Conservation (phyloP, 768 basidiomycete species). For the Sporobolomyces roseus region DNA sequence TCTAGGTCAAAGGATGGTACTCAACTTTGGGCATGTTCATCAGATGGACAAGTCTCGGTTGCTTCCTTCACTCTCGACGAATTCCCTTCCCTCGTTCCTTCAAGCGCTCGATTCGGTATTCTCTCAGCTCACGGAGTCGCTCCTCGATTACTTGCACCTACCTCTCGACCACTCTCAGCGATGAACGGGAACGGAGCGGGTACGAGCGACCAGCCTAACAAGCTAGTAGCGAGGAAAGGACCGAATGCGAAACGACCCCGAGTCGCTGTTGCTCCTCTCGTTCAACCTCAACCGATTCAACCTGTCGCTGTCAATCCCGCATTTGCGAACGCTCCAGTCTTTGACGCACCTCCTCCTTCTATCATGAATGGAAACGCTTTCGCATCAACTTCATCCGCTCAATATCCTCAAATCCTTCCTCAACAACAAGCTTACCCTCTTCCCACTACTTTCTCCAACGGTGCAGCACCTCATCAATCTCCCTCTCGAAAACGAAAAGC, state of each 20-base stretch:
- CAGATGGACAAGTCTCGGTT: slow-evolving; percentile 55
- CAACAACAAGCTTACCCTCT: background rate
- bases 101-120: slow-evolving; percentile 51
- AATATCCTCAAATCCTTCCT: background rate
- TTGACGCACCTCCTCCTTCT: slow-evolving; percentile 2
- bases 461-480: background rate
- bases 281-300: background rate
- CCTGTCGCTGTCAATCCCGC: background rate
- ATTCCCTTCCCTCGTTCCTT: slow-evolving; percentile 42
- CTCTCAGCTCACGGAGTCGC: slow-evolving; percentile 46
- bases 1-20: background rate
- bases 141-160: slow-evolving; percentile 2
- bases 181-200: slow-evolving; percentile 8
- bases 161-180: slow-evolving; percentile 5
- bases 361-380: background rate
- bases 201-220: slow-evolving; percentile 27
- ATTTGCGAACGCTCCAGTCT: slow-evolving; percentile 9
- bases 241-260: slow-evolving; percentile 36
- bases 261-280: background rate
- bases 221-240: slow-evolving; percentile 38
- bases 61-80: slow-evolving; percentile 1
- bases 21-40: slow-evolving; percentile 59
- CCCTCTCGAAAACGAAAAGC: slow-evolving; percentile 2
- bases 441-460: background rate
- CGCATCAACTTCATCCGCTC: slow-evolving; percentile 6